These are phyloP conservation scores for Eucalyptus erythrocorys DNA, from an alignment of 345 rosid species.

Conservation along the genomic window DNA sequence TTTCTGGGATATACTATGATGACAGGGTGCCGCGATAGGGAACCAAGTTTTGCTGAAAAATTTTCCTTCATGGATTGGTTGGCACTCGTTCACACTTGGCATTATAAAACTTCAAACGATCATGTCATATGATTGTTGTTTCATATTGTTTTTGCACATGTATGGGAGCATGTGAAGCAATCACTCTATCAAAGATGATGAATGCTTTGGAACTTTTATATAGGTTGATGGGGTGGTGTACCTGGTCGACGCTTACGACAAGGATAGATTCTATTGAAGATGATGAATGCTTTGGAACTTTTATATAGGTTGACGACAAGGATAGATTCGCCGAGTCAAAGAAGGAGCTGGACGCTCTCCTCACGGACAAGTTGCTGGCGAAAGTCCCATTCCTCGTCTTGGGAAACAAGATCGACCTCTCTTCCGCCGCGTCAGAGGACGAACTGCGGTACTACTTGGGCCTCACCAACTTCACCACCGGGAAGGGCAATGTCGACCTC, in stretches of 20 bases:
- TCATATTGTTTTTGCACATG: neutral
- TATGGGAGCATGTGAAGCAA: neutral
- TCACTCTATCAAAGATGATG: neutral
- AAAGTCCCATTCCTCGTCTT: slow-evolving; percentile 20
- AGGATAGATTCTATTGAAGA: slow-evolving; percentile 10
- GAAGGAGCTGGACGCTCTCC: slow-evolving; percentile 23
- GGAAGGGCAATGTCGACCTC: slow-evolving; percentile 11
- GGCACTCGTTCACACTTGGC: neutral
- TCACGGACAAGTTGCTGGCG: slow-evolving; percentile 8
- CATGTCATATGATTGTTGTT: neutral
- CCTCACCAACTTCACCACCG: slow-evolving; percentile 16
- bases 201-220: neutral
- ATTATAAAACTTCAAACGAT: neutral
- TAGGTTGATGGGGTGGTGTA: slow-evolving; percentile 20
- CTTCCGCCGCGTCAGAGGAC: slow-evolving; percentile 18
- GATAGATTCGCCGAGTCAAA: slow-evolving; percentile 21
- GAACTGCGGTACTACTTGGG: slow-evolving; percentile 15
- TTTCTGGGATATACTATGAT: neutral
- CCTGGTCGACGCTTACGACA: slow-evolving; percentile 20
- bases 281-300: neutral
- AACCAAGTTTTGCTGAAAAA: neutral
- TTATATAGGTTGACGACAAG: slow-evolving; percentile 7
- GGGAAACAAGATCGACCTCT: slow-evolving; percentile 24
- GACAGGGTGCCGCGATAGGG: neutral
- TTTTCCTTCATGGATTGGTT: neutral